Conservation (phyloP, 2,329 filamentous ascomycete genomes). For the Aureobasidium sp. region DNA sequence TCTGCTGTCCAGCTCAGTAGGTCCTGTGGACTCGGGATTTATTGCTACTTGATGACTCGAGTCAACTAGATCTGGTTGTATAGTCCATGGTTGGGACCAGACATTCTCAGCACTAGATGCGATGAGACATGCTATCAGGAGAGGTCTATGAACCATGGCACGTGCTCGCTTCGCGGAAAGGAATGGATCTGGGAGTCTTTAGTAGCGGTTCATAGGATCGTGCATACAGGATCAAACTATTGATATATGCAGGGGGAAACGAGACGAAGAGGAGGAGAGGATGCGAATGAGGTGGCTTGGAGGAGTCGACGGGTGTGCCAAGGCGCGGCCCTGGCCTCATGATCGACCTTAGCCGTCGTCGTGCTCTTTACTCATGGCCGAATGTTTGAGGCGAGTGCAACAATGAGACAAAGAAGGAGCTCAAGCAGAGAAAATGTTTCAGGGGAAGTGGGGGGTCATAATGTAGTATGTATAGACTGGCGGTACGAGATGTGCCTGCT, state of each 20-base stretch:
- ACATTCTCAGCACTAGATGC: neutral
- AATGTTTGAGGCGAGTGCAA: neutral
- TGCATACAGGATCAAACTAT: neutral
- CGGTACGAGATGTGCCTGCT: neutral
- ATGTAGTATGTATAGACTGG: neutral
- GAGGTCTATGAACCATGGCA: neutral
- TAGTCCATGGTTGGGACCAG: neutral
- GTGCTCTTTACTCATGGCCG: neutral
- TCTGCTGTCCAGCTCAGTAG: neutral
- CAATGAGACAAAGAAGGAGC: neutral
- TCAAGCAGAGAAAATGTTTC: neutral
- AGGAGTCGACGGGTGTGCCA: neutral
- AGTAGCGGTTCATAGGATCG: neutral
- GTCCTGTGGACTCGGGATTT: neutral
- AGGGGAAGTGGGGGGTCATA: neutral
- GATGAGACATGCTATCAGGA: neutral
- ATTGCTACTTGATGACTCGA: neutral
- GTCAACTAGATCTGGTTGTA: neutral
- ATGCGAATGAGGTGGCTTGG: neutral
- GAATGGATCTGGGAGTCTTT: neutral
- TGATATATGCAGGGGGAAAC: neutral
- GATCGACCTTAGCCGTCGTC: slow-evolving; percentile 6
- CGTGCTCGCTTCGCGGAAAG: neutral
- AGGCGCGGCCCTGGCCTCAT: slow-evolving; percentile 6
- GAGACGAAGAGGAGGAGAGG: neutral